Evolutionary conservation across 108 stramenopile species (phyloP).

Genomic region (Seminavis robusta): DNA sequence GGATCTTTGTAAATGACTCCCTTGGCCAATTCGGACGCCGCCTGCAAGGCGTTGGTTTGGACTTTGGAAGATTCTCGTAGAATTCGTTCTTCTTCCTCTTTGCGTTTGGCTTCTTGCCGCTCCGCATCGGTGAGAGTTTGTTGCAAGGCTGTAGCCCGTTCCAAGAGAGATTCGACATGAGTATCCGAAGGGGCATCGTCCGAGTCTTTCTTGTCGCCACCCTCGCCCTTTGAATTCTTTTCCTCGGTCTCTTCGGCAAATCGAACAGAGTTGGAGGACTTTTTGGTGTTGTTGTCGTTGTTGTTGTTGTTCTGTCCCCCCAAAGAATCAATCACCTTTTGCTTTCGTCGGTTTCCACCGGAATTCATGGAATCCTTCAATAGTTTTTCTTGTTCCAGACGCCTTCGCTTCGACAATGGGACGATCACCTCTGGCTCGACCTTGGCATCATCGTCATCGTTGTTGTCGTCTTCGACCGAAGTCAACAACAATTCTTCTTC

Average conservation of each 20-base stretch:
- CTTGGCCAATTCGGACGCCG: slow-evolving; percentile 89
- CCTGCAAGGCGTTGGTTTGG: slow-evolving; percentile 94
- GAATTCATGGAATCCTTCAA: background rate
- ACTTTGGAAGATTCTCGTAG: slow-evolving; percentile 92
- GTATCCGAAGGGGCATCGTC: slow-evolving; percentile 17
- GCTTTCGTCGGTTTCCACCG: slow-evolving; percentile 5
- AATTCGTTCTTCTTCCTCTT: slow-evolving; percentile 87
- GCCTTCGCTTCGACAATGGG: slow-evolving; percentile 24
- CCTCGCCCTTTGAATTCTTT: slow-evolving; percentile 1
- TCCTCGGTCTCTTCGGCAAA: slow-evolving; percentile 2
- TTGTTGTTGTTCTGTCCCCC: background rate
- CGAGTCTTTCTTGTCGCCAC: slow-evolving; percentile 23
- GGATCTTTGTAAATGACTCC: slow-evolving; percentile 77
- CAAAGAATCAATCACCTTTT: background rate
- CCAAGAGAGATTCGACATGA: slow-evolving; percentile 59
- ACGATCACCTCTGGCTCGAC: slow-evolving; percentile 11
- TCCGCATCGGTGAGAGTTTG: slow-evolving; percentile 53
- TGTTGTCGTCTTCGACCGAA: background rate
- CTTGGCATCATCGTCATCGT: slow-evolving; percentile 3
- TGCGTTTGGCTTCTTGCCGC: slow-evolving; percentile 44
- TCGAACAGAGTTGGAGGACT: background rate
- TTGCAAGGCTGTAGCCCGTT: slow-evolving; percentile 82
- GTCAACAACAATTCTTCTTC: slow-evolving; percentile 10
- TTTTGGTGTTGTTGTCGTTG: background rate
- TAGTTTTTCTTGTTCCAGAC: slow-evolving; percentile 14